Base-by-base conservation (phyloP, 441 rosid species). In the Monsonia emarginata region DNA sequence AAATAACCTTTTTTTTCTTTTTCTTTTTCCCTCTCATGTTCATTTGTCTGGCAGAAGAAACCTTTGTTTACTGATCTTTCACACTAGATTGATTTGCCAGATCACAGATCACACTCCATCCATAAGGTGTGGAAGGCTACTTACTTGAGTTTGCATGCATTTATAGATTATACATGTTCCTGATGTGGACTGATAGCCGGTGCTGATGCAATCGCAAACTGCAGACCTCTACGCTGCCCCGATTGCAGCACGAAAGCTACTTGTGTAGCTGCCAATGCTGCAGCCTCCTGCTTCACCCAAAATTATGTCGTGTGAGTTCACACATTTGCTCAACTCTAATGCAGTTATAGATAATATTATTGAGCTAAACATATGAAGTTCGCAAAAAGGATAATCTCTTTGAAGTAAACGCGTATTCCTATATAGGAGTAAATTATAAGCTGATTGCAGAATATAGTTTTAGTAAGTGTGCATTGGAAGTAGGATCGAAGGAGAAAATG, bases 171-270 rank as follows among this genome's bases (percentile, higher is more conserved):
- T n/a, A n/a, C n/a, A n/a, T n/a, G n/a, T n/a, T 79, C 88, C 50
- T 80, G 81, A 3, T 73, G 88, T 42, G 82, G 74, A 65, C 78
- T 66, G 46, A 72, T 61, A 16, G 84, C 58, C 25, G 78, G 74
- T 71, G 79, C 78, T 1, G 90, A 76, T 38, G 95, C 86, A 64
- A 94, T 82, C 0, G 88, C 74, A 67, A 94, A 88, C 68, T 89
- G 97, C 80, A 94, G 76, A 69, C 90, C 92, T 64, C 90, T 76
- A 9, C 61, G 92, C 64, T 85, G 96, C 22, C 86, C 89, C 0
- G 97, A 84, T 74, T 88, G 89, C 58, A 95, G 88, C 65, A 91
- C 96, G 65, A 91, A 85, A 13, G 97, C 96, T 65, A 94, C 86
- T 65, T 86, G 91, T 26, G 90, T 85, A 14, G 92, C 97, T 32